These are phyloP conservation scores for Pseudogymnoascus sp. DNA, from an alignment of 2,329 filamentous ascomycete species.

Conservation along the genomic window DNA sequence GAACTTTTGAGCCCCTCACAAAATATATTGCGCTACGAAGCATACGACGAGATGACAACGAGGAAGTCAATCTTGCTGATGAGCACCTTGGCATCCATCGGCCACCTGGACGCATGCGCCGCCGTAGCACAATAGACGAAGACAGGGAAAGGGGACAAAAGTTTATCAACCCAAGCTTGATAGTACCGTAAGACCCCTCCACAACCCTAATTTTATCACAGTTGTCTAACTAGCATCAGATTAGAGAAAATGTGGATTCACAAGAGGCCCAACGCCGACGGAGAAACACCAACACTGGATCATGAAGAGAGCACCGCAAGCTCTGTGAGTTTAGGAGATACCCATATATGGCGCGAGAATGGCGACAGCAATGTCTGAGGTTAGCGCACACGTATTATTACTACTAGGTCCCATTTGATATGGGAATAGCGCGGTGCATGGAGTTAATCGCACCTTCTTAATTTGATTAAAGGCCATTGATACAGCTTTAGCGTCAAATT, in stretches of 20 bases:
- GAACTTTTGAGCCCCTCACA: conserved; percentile 80
- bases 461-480: background rate
- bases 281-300: background rate
- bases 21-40: conserved; percentile 87
- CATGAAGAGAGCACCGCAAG: conserved; percentile 35
- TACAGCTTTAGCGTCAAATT: background rate
- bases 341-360: conserved; percentile 41
- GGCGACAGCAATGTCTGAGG: conserved; percentile 28
- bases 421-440: background rate
- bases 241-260: conserved; percentile 63
- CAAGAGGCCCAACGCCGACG: conserved; percentile 1
- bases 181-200: conserved; percentile 49
- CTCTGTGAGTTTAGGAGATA: conserved; percentile 42
- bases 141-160: conserved; percentile 58
- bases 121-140: conserved; percentile 60
- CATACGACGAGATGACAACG: conserved; percentile 58
- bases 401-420: background rate
- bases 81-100: conserved; percentile 26
- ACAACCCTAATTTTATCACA: conserved; percentile 12
- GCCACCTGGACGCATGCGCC: conserved; percentile 22
- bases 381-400: background rate
- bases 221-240: conserved; percentile 31
- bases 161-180: conserved; percentile 72
- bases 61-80: conserved; percentile 38
- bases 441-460: conserved; percentile 1